Evolutionary conservation across 2,329 filamentous ascomycete species (phyloP).

Genomic region (Knoxdaviesia proteae): DNA sequence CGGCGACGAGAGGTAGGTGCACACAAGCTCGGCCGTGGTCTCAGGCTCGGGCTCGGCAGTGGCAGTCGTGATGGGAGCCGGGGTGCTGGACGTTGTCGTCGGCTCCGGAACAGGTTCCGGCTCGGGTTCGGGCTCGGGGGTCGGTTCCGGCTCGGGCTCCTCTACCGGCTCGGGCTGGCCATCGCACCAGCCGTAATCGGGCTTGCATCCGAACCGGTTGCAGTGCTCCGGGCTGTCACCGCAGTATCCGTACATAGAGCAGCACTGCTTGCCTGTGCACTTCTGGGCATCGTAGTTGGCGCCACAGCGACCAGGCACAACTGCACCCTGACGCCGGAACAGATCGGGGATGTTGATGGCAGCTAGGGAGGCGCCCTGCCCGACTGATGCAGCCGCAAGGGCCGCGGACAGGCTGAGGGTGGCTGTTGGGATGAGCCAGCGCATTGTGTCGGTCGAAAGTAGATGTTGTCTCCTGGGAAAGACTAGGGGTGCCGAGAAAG

Average conservation of each 20-base stretch:
- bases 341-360: no score
- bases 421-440: no score
- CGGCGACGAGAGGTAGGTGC: no score
- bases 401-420: no score
- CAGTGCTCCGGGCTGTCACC: conserved; percentile 7
- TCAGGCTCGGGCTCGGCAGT: not conserved
- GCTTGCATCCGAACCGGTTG: conserved; percentile 2
- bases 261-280: conserved; percentile 4
- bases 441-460: no score
- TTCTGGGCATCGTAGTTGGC: not conserved
- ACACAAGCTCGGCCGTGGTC: no score
- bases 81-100: not conserved
- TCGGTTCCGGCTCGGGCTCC: not conserved
- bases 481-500: no score
- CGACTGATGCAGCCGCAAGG: no score
- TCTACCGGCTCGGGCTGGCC: not conserved
- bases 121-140: not conserved
- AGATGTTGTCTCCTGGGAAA: no score
- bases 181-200: conserved; percentile 1
- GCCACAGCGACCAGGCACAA: not conserved
- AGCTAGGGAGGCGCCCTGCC: no score
- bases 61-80: not conserved
- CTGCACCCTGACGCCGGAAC: no score
- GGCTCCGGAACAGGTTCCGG: not conserved
- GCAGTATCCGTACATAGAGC: conserved; percentile 7